Conservation (phyloP, 306 rosid genomes). For the Chamaecrista fasciculata region DNA sequence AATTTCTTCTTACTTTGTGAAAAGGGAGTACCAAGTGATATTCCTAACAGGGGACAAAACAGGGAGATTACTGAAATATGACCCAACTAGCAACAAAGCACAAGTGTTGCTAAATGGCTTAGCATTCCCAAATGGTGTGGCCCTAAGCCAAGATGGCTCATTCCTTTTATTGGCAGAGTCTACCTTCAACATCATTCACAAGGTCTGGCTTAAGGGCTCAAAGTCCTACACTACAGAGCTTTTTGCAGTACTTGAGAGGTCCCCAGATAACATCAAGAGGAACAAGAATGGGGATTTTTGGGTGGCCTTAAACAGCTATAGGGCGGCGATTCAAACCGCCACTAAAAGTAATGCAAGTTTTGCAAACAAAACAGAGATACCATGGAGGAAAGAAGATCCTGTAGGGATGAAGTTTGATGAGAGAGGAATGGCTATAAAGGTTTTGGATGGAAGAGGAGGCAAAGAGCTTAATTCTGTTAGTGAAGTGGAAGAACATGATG, state of each 20-base stretch:
- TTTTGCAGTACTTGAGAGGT: slow-evolving; percentile 34
- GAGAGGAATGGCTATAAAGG: slow-evolving; percentile 35
- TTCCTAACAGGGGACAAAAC: slow-evolving; percentile 46
- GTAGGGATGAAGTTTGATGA: slow-evolving; percentile 46
- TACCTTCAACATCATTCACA: slow-evolving; percentile 20
- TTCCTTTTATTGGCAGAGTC: slow-evolving; percentile 49
- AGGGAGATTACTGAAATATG: slow-evolving; percentile 55
- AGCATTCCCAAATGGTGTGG: slow-evolving; percentile 67
- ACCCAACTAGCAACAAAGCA: slow-evolving; percentile 38
- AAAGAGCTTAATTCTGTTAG: slow-evolving; percentile 37
- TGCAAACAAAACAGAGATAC: background rate
- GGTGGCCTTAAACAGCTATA: slow-evolving; percentile 43
- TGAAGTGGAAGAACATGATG: slow-evolving; percentile 50
- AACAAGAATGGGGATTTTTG: slow-evolving; percentile 44
- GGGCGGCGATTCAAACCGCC: background rate
- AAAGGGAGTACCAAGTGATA: slow-evolving; percentile 39
- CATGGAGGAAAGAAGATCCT: slow-evolving; percentile 4
- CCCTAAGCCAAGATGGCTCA: slow-evolving; percentile 50
- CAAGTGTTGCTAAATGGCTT: slow-evolving; percentile 41
- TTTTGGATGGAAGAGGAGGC: slow-evolving; percentile 49
- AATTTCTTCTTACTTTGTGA: background rate
- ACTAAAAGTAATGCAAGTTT: background rate
- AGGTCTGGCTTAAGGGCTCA: slow-evolving; percentile 41
- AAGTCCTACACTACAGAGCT: slow-evolving; percentile 10
- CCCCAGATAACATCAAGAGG: slow-evolving; percentile 62